Conservation (phyloP, 768 basidiomycete genomes). For the Boletus insuetus region DNA sequence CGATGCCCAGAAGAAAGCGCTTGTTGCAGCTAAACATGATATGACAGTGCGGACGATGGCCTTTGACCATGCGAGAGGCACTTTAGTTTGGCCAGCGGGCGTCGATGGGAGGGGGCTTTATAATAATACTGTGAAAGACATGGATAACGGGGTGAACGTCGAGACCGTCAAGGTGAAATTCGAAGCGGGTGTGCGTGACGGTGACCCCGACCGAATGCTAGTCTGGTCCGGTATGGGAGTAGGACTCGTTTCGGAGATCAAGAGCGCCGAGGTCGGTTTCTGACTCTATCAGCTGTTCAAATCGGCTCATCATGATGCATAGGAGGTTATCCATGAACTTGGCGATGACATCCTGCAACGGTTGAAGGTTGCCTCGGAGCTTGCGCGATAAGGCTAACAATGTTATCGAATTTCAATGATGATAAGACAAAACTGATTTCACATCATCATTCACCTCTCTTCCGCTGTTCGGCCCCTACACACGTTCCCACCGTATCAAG, state of each 20-base stretch:
- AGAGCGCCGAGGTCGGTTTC: constrained; percentile 37
- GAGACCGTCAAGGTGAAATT: constrained; percentile 43
- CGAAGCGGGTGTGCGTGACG: constrained; percentile 41
- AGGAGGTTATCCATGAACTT: constrained; percentile 58
- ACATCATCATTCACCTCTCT: constrained; percentile 4
- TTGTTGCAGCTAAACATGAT: constrained; percentile 45
- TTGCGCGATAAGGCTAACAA: constrained; percentile 19
- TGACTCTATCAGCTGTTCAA: neutral
- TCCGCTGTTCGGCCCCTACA: neutral
- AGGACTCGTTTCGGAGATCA: constrained; percentile 49
- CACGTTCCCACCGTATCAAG: constrained; percentile 21
- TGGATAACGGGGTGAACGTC: constrained; percentile 47
- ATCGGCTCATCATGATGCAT: constrained; percentile 8
- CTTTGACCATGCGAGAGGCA: constrained; percentile 58
- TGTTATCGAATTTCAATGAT: constrained; percentile 22
- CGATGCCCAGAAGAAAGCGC: constrained; percentile 49
- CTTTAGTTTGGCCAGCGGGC: constrained; percentile 56
- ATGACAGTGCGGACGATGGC: constrained; percentile 57
- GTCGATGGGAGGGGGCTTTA: constrained; percentile 53
- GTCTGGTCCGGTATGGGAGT: constrained; percentile 72
- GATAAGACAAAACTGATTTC: constrained; percentile 7
- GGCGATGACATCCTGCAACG: constrained; percentile 43
- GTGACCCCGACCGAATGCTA: constrained; percentile 50
- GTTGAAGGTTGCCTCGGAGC: constrained; percentile 30
- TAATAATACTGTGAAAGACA: constrained; percentile 55